Percentiles rank a stretch among this genome's conserved stretches.
Conservation (phyloP, 192 early-diverging fungal genomes). For the Tieghemiomyces parasiticus region DNA sequence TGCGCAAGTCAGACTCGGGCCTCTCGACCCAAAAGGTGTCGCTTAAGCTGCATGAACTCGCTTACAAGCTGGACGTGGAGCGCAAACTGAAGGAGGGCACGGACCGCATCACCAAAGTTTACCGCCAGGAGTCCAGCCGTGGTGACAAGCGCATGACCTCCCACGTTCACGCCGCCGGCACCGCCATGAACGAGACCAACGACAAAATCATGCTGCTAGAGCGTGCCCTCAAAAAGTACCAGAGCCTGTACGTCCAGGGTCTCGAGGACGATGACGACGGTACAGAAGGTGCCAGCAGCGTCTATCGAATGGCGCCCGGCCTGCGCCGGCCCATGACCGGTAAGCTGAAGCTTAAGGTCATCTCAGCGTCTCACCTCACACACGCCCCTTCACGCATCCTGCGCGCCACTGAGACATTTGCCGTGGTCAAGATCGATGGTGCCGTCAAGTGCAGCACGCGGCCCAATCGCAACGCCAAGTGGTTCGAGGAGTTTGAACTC, state of each 20-base stretch:
- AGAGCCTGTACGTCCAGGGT: slow-evolving; percentile 66
- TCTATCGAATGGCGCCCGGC: slow-evolving; percentile 29
- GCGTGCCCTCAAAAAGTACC: slow-evolving; percentile 69
- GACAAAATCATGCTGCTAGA: slow-evolving; percentile 62
- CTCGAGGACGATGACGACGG: slow-evolving; percentile 60
- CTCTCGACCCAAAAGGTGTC: slow-evolving; percentile 56
- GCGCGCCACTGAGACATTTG: slow-evolving; percentile 46
- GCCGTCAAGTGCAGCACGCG: slow-evolving; percentile 57
- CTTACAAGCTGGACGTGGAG: slow-evolving; percentile 87
- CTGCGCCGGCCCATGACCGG: slow-evolving; percentile 56
- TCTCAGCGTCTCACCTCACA: slow-evolving; percentile 39
- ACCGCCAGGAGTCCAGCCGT: slow-evolving; percentile 1
- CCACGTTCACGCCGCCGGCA: slow-evolving; percentile 23
- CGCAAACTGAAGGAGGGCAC: slow-evolving; percentile 79
- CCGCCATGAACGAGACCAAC: slow-evolving; percentile 35
- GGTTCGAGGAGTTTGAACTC: slow-evolving; percentile 77
- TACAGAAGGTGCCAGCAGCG: slow-evolving; percentile 11
- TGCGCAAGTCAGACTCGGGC: slow-evolving; percentile 50
- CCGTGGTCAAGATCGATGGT: slow-evolving; percentile 75
- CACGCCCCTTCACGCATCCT: slow-evolving; percentile 39
- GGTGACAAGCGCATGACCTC: slow-evolving; percentile 31
- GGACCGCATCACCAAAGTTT: slow-evolving; percentile 40
- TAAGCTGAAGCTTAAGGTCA: slow-evolving; percentile 48
- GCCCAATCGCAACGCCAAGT: slow-evolving; percentile 53
- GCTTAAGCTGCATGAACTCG: slow-evolving; percentile 72